Conservation (phyloP, 1,284 basidiomycete genomes). For the Xerocomus tenax region DNA sequence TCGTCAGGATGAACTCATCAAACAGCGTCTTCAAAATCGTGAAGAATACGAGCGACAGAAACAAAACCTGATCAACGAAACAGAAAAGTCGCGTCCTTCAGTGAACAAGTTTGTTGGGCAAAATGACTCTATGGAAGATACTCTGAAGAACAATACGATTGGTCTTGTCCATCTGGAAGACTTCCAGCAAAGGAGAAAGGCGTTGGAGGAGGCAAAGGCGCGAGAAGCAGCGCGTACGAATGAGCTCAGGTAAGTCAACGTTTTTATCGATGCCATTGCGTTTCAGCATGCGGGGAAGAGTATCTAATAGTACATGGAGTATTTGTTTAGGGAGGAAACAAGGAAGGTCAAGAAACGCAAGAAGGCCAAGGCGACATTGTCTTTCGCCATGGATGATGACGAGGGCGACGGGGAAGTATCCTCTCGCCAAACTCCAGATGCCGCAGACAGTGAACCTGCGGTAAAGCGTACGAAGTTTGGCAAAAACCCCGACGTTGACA, state of each 20-base stretch:
- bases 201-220: constrained; percentile 87
- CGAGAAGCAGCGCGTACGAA: constrained; percentile 77
- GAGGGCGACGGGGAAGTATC: constrained; percentile 38
- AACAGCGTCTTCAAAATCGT: constrained; percentile 73
- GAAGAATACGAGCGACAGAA: constrained; percentile 88
- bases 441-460: constrained; percentile 36
- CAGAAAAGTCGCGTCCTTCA: constrained; percentile 76
- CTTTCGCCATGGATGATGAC: constrained; percentile 82
- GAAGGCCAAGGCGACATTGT: constrained; percentile 71
- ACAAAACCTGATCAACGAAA: constrained; percentile 71
- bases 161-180: constrained; percentile 91
- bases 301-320: constrained; percentile 70
- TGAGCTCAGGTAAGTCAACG: constrained; percentile 68
- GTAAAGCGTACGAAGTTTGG: constrained; percentile 71
- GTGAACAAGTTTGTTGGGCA: constrained; percentile 87
- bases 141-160: constrained; percentile 86
- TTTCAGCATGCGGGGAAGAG: constrained; percentile 17
- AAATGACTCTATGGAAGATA: constrained; percentile 91
- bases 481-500: constrained; percentile 96
- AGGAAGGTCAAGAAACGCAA: constrained; percentile 89
- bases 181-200: constrained; percentile 82
- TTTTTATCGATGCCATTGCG: neutral
- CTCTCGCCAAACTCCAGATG: constrained; percentile 33
- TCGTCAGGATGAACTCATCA: constrained; percentile 70
- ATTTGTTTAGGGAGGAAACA: constrained; percentile 74